phyloP scores from a whole-genome alignment of 129 eudicot genomes.

The Flaveria sonorensis region DNA sequence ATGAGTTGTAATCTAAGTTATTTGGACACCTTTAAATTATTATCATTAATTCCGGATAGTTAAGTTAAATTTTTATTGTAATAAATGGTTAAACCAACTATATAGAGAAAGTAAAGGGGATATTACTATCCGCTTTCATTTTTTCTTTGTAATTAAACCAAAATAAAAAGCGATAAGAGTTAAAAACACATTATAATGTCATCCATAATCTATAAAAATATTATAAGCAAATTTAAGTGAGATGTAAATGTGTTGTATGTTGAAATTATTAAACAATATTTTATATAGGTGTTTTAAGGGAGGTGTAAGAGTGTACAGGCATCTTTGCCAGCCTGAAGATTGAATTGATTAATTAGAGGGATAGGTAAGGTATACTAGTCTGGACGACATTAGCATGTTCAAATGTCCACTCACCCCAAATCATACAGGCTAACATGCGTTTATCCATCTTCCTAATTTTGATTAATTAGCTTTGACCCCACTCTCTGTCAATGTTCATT shows the following conservation, averaged over 20 bases:
- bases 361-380: neutral
- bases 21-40: neutral
- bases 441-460: slow-evolving; percentile 18
- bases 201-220: too few relatives aligned
- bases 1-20: neutral
- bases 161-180: too few relatives aligned
- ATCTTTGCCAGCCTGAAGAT: slow-evolving; percentile 33
- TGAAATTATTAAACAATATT: neutral
- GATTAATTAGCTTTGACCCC: slow-evolving; percentile 14
- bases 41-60: neutral
- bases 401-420: slow-evolving; percentile 27
- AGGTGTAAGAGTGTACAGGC: neutral
- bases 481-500: slow-evolving; percentile 6
- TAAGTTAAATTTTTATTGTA: too few relatives aligned
- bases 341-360: slow-evolving; percentile 17
- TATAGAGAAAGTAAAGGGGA: too few relatives aligned
- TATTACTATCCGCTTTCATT: too few relatives aligned
- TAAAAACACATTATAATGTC: too few relatives aligned
- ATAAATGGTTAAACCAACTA: too few relatives aligned
- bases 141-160: too few relatives aligned
- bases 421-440: slow-evolving; percentile 35
- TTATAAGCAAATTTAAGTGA: too few relatives aligned
- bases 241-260: too few relatives aligned
- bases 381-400: slow-evolving; percentile 29
- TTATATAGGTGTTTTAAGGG: neutral